Conservation (phyloP, 176 grass and related monocot genomes). For the Triticum monococcum region DNA sequence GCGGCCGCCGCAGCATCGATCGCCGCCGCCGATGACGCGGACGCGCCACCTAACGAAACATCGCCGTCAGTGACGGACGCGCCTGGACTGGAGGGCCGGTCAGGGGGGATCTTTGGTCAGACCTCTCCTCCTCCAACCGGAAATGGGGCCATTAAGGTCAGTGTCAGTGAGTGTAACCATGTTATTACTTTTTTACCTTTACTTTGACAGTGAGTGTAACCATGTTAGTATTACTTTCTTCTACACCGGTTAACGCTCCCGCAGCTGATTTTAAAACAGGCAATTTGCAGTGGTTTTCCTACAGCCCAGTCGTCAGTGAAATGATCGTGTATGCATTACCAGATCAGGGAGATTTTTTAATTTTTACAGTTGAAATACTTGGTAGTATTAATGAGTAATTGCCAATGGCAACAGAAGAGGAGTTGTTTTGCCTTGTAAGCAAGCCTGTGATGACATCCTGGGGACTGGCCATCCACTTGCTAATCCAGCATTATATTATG, state of each 20-base stretch:
- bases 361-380: not conserved
- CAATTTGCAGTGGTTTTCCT: not conserved
- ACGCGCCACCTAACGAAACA: slow-evolving; percentile 6
- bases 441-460: slow-evolving; percentile 12
- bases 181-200: not conserved
- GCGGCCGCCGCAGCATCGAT: not conserved
- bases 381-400: not conserved
- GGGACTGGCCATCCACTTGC: slow-evolving; percentile 42
- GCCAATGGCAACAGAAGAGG: slow-evolving; percentile 14
- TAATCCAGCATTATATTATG: slow-evolving; percentile 18
- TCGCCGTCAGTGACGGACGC: not conserved
- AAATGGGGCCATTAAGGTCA: not conserved
- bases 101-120: slow-evolving; percentile 9
- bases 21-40: slow-evolving; percentile 12
- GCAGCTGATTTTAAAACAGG: not conserved
- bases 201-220: not conserved
- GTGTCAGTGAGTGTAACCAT: not conserved
- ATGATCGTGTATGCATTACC: not conserved
- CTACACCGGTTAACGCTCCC: not conserved
- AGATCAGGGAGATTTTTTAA: no score
- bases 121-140: not conserved
- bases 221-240: not conserved
- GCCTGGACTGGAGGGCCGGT: not conserved
- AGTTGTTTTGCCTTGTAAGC: not conserved
- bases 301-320: not conserved